These are phyloP conservation scores for Exobasidium cylindrosporum DNA, from an alignment of 1,284 basidiomycete genomes.

Conservation along the genomic window DNA sequence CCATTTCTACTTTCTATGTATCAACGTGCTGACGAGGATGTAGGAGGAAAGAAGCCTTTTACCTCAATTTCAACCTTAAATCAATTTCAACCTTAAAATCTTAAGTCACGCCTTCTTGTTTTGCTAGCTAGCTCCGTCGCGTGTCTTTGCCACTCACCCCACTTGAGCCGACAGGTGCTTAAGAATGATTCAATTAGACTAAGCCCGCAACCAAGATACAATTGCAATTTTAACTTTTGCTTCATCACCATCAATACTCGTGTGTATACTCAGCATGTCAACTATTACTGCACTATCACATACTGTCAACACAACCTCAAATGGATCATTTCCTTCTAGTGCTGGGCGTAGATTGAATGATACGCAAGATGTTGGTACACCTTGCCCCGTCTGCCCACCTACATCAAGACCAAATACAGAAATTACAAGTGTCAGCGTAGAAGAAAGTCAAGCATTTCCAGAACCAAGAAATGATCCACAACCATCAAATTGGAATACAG, in stretches of 20 bases:
- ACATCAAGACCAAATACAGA: background rate
- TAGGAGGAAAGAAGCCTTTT: too few species aligned
- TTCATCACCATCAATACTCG: too few species aligned
- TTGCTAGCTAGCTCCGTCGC: too few species aligned
- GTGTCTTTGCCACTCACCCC: too few species aligned
- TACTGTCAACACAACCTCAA: background rate
- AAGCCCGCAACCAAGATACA: too few species aligned
- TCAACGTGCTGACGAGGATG: too few species aligned
- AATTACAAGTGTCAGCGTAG: background rate
- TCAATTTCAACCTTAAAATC: too few species aligned
- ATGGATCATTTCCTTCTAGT: background rate
- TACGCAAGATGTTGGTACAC: background rate
- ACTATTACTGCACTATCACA: background rate
- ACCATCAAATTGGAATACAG: background rate
- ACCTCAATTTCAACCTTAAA: too few species aligned
- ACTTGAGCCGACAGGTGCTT: too few species aligned
- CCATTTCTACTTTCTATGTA: conserved; percentile 1
- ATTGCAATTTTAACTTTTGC: too few species aligned
- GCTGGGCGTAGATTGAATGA: background rate
- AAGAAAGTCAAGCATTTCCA: background rate
- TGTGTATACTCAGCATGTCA: background rate
- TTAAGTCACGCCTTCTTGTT: too few species aligned
- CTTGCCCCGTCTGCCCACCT: background rate
- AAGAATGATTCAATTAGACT: too few species aligned
- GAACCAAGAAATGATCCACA: background rate